A percentile compares a stretch with the other conserved stretches of the same genome.
phyloP scores from a whole-genome alignment of 2,329 filamentous ascomycete genomes.

The Colletotrichum liaoningense region DNA sequence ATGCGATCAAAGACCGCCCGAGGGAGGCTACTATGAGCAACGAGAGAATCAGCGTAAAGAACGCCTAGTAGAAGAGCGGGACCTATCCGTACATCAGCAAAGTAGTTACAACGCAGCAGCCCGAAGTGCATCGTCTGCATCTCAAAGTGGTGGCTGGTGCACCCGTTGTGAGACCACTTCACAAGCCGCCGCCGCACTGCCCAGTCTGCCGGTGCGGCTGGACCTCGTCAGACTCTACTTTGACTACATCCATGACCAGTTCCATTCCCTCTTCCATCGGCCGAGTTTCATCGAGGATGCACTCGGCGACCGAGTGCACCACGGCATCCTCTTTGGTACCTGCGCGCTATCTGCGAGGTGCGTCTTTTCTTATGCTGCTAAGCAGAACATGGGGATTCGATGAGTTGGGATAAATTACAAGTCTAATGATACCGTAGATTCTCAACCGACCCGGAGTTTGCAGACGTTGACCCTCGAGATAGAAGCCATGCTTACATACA shows the following conservation, averaged over 20 bases:
- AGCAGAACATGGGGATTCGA: not conserved
- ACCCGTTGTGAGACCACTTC: conserved; percentile 21
- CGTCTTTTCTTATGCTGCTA: conserved; percentile 1
- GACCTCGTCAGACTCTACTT: conserved; percentile 48
- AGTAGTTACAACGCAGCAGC: not conserved
- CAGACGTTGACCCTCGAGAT: conserved; percentile 37
- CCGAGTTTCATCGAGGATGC: conserved; percentile 42
- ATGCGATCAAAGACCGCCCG: conserved; percentile 55
- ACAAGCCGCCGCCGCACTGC: conserved; percentile 27
- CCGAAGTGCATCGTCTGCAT: conserved; percentile 15
- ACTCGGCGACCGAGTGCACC: conserved; percentile 37
- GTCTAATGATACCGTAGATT: conserved; percentile 36
- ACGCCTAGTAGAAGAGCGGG: conserved; percentile 1
- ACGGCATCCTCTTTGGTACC: conserved; percentile 41
- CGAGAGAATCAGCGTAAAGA: conserved; percentile 30
- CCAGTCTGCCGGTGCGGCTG: conserved; percentile 35
- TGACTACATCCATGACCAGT: conserved; percentile 48
- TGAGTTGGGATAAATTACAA: not conserved
- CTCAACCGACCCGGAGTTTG: conserved; percentile 38
- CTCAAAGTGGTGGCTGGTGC: conserved; percentile 19
- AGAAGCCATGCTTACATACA: conserved; percentile 38
- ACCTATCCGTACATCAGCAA: not conserved
- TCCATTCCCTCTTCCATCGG: conserved; percentile 48
- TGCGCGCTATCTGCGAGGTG: conserved; percentile 41
- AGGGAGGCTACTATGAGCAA: conserved; percentile 36